Evolutionary conservation across 495 filamentous ascomycete species (phyloP).

Genomic region (Filosporella fistucella): DNA sequence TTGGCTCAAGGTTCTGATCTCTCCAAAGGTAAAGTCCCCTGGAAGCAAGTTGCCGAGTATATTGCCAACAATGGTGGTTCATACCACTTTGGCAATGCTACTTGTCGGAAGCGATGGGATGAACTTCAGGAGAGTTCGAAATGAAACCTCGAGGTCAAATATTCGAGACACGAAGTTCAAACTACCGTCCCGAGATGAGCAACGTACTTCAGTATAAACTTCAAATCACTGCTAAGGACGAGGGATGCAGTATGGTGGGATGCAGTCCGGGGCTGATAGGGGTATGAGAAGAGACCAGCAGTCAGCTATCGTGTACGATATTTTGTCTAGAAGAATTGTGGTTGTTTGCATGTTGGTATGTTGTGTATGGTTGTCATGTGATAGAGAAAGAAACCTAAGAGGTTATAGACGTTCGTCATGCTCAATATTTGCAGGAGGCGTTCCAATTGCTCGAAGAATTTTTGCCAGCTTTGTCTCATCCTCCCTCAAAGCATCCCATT

Average conservation of each 20-base stretch:
- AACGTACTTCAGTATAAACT: no score
- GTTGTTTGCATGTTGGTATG: no score
- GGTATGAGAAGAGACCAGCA: no score
- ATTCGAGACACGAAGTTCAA: no score
- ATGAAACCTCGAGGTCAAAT: no score
- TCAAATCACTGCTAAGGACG: no score
- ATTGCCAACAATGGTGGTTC: constrained; percentile 68
- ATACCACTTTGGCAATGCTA: constrained; percentile 82
- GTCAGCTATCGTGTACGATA: no score
- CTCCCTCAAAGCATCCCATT: constrained; percentile 61
- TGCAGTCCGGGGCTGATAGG: no score
- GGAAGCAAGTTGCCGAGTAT: constrained; percentile 76
- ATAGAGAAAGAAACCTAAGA: not conserved
- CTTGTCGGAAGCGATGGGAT: constrained; percentile 83
- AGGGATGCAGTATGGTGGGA: no score
- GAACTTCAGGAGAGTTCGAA: constrained; percentile 23
- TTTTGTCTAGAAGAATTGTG: no score
- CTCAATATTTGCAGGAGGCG: constrained; percentile 30
- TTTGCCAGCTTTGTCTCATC: constrained; percentile 45
- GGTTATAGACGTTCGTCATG: constrained; percentile 3
- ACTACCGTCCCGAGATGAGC: no score
- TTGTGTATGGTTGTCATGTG: no score
- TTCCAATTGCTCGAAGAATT: constrained; percentile 57
- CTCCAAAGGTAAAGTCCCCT: constrained; percentile 55
- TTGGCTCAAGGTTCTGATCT: constrained; percentile 24